These are phyloP conservation scores for Fusarium albosuccineum DNA, from an alignment of 2,329 filamentous ascomycete species.

Conservation along the genomic window DNA sequence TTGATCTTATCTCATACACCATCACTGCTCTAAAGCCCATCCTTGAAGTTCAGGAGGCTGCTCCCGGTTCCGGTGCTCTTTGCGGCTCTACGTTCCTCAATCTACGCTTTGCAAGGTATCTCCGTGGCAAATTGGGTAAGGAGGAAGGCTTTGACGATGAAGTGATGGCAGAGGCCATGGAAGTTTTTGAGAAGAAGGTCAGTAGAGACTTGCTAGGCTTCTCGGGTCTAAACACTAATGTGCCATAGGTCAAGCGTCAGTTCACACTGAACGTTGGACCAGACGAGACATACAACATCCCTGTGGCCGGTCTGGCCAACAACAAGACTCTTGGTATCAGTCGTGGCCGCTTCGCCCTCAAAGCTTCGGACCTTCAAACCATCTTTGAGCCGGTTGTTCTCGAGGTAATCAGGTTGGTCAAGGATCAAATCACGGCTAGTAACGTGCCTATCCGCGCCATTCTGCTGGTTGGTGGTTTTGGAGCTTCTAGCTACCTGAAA, in stretches of 20 bases:
- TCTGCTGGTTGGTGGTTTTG: conserved; percentile 61
- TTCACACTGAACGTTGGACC: conserved; percentile 50
- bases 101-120: conserved; percentile 57
- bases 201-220: conserved; percentile 1
- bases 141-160: conserved; percentile 57
- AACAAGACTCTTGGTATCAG: conserved; percentile 55
- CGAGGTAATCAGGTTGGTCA: conserved; percentile 58
- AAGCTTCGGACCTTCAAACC: conserved; percentile 53
- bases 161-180: conserved; percentile 55
- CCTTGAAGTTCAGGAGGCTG: conserved; percentile 60
- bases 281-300: conserved; percentile 54
- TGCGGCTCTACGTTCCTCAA: conserved; percentile 63
- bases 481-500: conserved; percentile 60
- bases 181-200: conserved; percentile 57
- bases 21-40: conserved; percentile 58
- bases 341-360: conserved; percentile 54
- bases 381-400: conserved; percentile 61
- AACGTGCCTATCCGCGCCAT: conserved; percentile 56
- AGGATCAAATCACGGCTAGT: conserved; percentile 57
- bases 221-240: conserved; percentile 12
- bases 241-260: conserved; percentile 52
- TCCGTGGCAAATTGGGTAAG: conserved; percentile 55
- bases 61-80: conserved; percentile 59
- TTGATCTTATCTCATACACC: conserved; percentile 65
- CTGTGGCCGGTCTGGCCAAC: conserved; percentile 56